Conservation (phyloP, 352 stramenopile genomes). For the Phytophthora parvispora region DNA sequence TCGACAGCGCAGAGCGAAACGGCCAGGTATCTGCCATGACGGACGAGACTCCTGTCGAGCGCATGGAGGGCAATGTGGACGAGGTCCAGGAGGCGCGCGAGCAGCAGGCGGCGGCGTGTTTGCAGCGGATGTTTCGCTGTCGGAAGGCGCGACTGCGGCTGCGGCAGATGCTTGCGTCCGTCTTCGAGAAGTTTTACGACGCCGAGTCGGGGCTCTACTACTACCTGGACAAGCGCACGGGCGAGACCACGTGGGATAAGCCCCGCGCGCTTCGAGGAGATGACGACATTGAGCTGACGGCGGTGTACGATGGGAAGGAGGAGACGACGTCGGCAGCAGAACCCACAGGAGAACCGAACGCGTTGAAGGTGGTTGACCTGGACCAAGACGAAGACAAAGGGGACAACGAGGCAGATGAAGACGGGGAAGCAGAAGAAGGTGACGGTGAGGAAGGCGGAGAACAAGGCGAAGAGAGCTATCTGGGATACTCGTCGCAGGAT, state of each 20-base stretch:
- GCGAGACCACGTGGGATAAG: conserved; percentile 84
- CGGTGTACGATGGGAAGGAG: conserved; percentile 37
- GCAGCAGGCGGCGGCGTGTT: conserved; percentile 37
- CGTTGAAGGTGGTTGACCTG: conserved; percentile 19
- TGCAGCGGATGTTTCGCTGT: conserved; percentile 75
- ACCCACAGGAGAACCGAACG: conserved; percentile 8
- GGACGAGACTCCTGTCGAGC: conserved; percentile 20
- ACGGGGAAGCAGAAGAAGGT: not conserved
- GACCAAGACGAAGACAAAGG: conserved; percentile 35
- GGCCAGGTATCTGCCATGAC: conserved; percentile 20
- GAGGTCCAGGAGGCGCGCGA: conserved; percentile 20
- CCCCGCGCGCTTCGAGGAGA: conserved; percentile 56
- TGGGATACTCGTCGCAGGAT: conserved; percentile 57
- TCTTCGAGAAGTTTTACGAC: conserved; percentile 84
- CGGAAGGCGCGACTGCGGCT: conserved; percentile 56
- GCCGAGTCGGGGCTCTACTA: conserved; percentile 70
- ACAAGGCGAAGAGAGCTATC: conserved; percentile 18
- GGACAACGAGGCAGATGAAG: conserved; percentile 20
- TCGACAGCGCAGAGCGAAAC: conserved; percentile 14
- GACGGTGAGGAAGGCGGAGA: conserved; percentile 19
- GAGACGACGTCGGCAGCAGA: conserved; percentile 8
- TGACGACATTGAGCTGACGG: conserved; percentile 60
- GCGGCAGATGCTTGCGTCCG: conserved; percentile 52
- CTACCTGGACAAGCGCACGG: conserved; percentile 78
- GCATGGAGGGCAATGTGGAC: conserved; percentile 20